Base-by-base conservation (phyloP, 192 early-diverging fungal species). In the Umbelopsis ramanniana region DNA sequence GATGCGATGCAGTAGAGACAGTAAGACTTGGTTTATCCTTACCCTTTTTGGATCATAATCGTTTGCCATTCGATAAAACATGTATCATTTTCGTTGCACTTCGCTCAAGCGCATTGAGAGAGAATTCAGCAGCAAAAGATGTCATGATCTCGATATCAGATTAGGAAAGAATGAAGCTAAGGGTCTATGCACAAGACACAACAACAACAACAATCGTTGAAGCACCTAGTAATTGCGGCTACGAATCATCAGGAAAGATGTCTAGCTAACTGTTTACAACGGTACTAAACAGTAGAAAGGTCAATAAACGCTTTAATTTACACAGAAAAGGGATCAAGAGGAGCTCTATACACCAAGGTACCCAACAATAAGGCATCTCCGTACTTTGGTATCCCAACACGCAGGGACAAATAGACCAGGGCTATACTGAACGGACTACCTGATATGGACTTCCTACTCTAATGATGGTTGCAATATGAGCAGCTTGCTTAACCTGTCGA, bases 221-320 rank as follows among this genome's bases (percentile, higher is more conserved):
- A n/a, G 15, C 17, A 2, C 4, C 17, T 37, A 37, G 57, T 37
- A 19, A 63, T 37, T 11, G 17, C 26, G 0, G 7, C 57, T 19
- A 17, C 57, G 37, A 37, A 37, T 19, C 57, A 5, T 29, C 17
- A 29, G 26, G 10, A 35, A 19, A 15, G 57, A 17, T 19, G 12
- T 37, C 9, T 50, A n/a, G 14, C 33, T 43, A 43, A 11, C 35
- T 63, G 26, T 63, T 63, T 29, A 63, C 33, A 63, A 63, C 35
- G 26, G 24, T 63, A 37, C 57, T 63, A 63, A 63, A 63, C 57
- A 63, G 57, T 63, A 63, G 57, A 63, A 63, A 38, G 57, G 57
- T 63, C 57, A 63, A 63, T 63, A 63, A 63, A 63, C 29, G 2
- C 57, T 63, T 63, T 63, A 63, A 63, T 63, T 35, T 37, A 63